A percentile compares a stretch with the other conserved stretches of the same genome.
phyloP scores from a whole-genome alignment of 202 grass and related monocot species.

The Hordeum pubiflorum region DNA sequence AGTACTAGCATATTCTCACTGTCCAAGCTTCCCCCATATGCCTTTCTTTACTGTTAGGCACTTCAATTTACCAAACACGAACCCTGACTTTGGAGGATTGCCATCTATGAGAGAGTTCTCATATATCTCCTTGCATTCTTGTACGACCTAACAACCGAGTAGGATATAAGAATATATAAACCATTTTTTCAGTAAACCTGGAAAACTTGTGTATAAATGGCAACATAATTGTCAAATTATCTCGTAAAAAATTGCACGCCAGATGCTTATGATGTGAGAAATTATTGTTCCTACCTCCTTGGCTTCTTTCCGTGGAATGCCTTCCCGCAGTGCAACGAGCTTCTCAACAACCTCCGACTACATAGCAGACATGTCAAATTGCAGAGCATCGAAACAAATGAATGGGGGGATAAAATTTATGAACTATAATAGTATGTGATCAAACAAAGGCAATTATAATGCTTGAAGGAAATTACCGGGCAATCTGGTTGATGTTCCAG shows the following conservation, averaged over 20 bases:
- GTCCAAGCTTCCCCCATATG: slow-evolving; percentile 84
- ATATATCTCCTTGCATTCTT: slow-evolving; percentile 97
- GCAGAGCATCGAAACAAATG: slow-evolving; percentile 3
- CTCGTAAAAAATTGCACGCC: not conserved
- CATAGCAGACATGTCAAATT: slow-evolving; percentile 22
- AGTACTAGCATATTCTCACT: slow-evolving; percentile 25
- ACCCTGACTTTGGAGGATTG: slow-evolving; percentile 70
- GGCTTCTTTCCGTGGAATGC: slow-evolving; percentile 92
- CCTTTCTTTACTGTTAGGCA: slow-evolving; percentile 71
- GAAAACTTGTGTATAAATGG: not conserved
- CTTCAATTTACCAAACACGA: slow-evolving; percentile 90
- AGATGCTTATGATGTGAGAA: not conserved
- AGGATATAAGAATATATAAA: not conserved
- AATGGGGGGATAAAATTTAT: not conserved
- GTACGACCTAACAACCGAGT: slow-evolving; percentile 73
- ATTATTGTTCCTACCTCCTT: slow-evolving; percentile 60
- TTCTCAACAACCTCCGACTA: slow-evolving; percentile 98
- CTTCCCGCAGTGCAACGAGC: slow-evolving; percentile 83
- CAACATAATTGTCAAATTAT: not conserved
- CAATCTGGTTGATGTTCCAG: slow-evolving; percentile 98
- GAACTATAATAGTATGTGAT: slow-evolving; percentile 8
- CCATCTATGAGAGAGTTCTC: slow-evolving; percentile 72
- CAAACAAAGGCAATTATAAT: not conserved
- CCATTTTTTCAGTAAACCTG: not conserved
- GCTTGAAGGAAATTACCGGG: slow-evolving; percentile 56